These are phyloP conservation scores for Fusarium compactum DNA, from an alignment of 2,329 filamentous ascomycete species.

Conservation along the genomic window DNA sequence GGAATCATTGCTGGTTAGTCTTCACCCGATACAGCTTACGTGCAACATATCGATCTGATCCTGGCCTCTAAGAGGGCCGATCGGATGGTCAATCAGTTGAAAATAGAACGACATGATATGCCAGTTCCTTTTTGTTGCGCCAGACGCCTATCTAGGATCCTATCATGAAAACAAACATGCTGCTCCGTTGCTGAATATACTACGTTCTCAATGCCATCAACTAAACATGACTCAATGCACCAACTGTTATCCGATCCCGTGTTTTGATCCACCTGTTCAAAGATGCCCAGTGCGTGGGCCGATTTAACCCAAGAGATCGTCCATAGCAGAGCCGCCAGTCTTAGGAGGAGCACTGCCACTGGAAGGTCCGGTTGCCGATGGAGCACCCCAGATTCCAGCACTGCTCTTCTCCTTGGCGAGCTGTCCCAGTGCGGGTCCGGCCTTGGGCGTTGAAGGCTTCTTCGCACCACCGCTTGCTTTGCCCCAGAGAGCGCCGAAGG, in stretches of 20 bases:
- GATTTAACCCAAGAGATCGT: constrained; percentile 62
- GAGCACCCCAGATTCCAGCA: constrained; percentile 91
- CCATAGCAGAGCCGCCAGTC: constrained; percentile 56
- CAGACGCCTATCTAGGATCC: constrained; percentile 58
- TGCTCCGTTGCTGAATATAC: constrained; percentile 43
- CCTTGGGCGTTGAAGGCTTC: constrained; percentile 72
- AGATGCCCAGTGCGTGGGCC: constrained; percentile 4
- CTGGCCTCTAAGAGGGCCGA: constrained; percentile 16
- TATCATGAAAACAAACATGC: constrained; percentile 51
- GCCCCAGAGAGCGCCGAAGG: constrained; percentile 89
- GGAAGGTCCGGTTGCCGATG: constrained; percentile 59
- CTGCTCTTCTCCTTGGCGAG: constrained; percentile 98
- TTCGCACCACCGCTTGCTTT: constrained; percentile 79
- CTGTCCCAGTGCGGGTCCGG: constrained; percentile 86
- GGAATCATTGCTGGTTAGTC: constrained; percentile 9
- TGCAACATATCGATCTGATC: constrained; percentile 30
- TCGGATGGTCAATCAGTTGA: constrained; percentile 12
- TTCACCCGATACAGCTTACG: constrained; percentile 35
- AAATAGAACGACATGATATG: constrained; percentile 45
- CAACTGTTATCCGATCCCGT: constrained; percentile 31
- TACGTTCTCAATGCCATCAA: constrained; percentile 33
- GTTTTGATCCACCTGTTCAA: constrained; percentile 19
- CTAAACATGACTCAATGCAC: constrained; percentile 17
- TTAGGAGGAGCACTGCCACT: constrained; percentile 46
- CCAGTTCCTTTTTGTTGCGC: constrained; percentile 57